Percentiles rank a stretch among this genome's conserved stretches.
phyloP scores from a whole-genome alignment of 306 rosid species.

The Citrullus amarus region DNA sequence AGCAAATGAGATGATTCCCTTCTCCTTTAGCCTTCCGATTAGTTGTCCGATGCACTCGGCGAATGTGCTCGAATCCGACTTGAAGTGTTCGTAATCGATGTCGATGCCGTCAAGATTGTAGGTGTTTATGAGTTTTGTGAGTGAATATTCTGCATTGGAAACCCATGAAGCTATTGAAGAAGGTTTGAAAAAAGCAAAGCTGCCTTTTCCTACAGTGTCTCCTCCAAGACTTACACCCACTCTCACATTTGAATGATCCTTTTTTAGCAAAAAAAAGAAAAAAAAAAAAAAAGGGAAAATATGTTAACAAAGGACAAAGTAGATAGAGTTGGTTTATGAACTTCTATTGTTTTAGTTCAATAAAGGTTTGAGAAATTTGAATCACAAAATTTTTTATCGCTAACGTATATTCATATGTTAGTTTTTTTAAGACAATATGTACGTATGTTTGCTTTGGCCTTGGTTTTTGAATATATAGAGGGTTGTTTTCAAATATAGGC shows the following conservation, averaged over 20 bases:
- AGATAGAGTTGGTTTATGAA: not conserved
- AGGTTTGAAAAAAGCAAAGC: conserved; percentile 35
- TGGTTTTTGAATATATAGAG: too few relatives aligned
- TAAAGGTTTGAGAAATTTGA: too few relatives aligned
- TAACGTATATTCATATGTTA: too few relatives aligned
- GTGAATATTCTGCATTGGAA: conserved; percentile 62
- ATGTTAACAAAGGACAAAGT: not conserved
- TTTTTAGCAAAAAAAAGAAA: not conserved
- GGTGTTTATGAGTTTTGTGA: conserved; percentile 45
- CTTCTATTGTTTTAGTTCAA: too few relatives aligned
- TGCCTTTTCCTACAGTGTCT: conserved; percentile 21
- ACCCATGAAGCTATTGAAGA: conserved; percentile 62
- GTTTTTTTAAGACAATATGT: too few relatives aligned
- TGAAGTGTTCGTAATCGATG: conserved; percentile 66
- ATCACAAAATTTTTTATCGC: too few relatives aligned
- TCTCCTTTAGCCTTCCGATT: conserved; percentile 38
- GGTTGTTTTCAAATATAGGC: too few relatives aligned
- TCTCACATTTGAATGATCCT: conserved; percentile 43
- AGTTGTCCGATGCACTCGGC: conserved; percentile 51
- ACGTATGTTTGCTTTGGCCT: too few relatives aligned
- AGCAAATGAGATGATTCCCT: conserved; percentile 42
- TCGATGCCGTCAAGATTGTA: conserved; percentile 61
- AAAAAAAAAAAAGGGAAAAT: not conserved
- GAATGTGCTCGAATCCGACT: conserved; percentile 40
- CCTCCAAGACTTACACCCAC: conserved; percentile 71